Evolutionary conservation across 2,329 filamentous ascomycete genomes (phyloP), one percentile per base, ranked within the genome.

Genomic region (Penicillium digitatum): DNA sequence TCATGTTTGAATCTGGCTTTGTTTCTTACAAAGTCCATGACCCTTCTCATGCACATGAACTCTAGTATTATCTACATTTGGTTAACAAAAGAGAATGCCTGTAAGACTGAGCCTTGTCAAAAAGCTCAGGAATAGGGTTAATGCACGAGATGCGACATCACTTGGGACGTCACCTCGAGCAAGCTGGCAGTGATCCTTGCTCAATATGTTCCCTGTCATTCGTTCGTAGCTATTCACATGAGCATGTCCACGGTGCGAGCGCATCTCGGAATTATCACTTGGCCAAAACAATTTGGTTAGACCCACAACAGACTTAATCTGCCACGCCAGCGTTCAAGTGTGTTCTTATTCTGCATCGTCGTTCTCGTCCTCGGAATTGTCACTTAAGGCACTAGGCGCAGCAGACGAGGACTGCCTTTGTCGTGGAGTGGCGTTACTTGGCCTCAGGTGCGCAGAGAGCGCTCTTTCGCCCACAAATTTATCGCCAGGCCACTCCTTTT

Each of bases 381-480:
- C 44, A 9, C 38, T 37, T 35, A 29, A n/a, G 4, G 37, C 35
- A 35, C 22, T 48, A 32, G 44, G n/a, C 7, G 22, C n/a, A 42
- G 35, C 22, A 31, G 35, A 11, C 8, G 51, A 27, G 5, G 44
- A 32, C 45, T 20, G 35, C 8, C 35, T 53, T 14, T n/a, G 22
- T 26, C 7, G 46, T 24, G 43, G 52, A 16, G 31, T 47, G 42
- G 48, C 43, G 16, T 42, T 45, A 22, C 52, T 55, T 48, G 40
- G 42, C n/a, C 55, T 52, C 11, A 60, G 22, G 14, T 39, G 52
- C 14, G 48, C 11, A 18, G 53, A 37, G 20, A 45, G 67, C 16
- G 80, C 80, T 60, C 75, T 76, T 67, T 83, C 81, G 0, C 81
- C 81, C 12, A 84, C 81, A 48, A 75, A 79, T 54, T 73, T 70